Conservation (phyloP, 345 rosid species). For the Acer yangbiense region DNA sequence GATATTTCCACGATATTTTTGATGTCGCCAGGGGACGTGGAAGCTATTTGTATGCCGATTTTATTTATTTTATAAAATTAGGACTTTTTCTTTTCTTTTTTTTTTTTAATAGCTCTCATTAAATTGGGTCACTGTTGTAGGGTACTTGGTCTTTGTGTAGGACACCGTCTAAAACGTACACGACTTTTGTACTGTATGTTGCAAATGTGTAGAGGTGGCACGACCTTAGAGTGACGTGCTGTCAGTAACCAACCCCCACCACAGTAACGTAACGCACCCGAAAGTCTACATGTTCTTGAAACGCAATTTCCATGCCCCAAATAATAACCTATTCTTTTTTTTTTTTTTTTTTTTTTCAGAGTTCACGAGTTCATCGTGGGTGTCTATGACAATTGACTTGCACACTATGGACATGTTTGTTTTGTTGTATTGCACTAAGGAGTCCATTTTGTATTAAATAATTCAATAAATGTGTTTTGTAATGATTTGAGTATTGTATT, state of each 20-base stretch:
- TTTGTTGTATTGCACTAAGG: no score
- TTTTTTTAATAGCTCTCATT: no score
- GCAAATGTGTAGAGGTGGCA: neutral
- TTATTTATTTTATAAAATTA: no score
- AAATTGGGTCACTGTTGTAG: neutral
- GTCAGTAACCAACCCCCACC: neutral
- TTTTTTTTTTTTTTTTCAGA: neutral
- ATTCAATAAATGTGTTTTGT: no score
- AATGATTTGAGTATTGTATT: no score
- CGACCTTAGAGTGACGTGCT: neutral
- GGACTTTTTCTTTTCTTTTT: neutral
- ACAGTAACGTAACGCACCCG: neutral
- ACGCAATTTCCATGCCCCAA: neutral
- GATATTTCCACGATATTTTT: conserved; percentile 15
- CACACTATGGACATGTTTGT: neutral
- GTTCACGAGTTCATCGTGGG: neutral
- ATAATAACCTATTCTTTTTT: neutral
- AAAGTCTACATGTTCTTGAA: neutral
- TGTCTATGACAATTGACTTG: neutral
- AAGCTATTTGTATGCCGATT: neutral
- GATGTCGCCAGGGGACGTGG: neutral
- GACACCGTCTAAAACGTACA: neutral
- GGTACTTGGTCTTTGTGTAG: neutral
- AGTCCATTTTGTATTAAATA: no score
- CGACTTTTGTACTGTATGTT: neutral